Base-by-base conservation (phyloP, 2,329 filamentous ascomycete species). In the Macroventuria anomochaeta region DNA sequence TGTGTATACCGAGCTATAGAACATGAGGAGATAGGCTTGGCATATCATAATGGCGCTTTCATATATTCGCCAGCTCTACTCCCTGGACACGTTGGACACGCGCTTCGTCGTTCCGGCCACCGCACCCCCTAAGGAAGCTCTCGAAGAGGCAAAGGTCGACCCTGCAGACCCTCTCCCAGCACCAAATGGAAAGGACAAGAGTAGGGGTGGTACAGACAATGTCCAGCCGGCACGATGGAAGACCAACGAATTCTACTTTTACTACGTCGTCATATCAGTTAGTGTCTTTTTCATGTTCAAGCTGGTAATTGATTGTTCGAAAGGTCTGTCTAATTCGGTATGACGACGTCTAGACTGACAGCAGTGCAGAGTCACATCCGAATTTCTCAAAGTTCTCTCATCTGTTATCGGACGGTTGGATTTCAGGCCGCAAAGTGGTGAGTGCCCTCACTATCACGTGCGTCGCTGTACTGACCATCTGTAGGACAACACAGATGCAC, bases 221-320 rank as follows among this genome's bases (percentile, higher is more conserved):
- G 68, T 81, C 49, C 80, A 83, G 57, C 84, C 86, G 29, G 83
- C 93, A 36, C 88, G 84, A 86, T 99, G 93, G 93, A 85, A 82
- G 20, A 96, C 92, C 0, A 82, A 83, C 2, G 95, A 99, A 76
- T 97, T 95, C 78, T 88, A 85, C 71, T 64, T 92, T 47, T 97
- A 99, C 78, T 89, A 87, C 63, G 40, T 88, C 17, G 76, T 90
- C 61, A 84, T 97, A 64, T 57, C 82, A 25, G 70, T 84, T 5
- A 81, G 80, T 49, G 81, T 97, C 21, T 91, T 91, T 7, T 83
- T 87, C 67, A 99, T 99, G 93, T 91, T 96, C 76, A 96, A 91
- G 80, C 81, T 88, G n/a, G 88, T 89, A 8, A 90, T 92, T 63
- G 85, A 90, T 76, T 91, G 96, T 38, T 99, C 95, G 20, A 84